Evolutionary conservation across 805 yeast genomes (phyloP).

Genomic region (Ogataea pignaliae): DNA sequence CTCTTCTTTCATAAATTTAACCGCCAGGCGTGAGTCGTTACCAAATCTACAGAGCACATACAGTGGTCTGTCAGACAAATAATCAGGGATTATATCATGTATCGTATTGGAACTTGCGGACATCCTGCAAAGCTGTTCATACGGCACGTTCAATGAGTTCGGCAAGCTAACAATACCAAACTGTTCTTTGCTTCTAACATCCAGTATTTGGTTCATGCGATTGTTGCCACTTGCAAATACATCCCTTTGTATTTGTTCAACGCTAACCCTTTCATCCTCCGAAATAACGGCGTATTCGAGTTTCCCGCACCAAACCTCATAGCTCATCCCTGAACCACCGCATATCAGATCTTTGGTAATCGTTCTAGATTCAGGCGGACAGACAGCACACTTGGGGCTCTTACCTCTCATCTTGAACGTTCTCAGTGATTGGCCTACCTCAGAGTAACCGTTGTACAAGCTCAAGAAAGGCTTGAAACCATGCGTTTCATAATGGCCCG

Average conservation of each 20-base stretch:
- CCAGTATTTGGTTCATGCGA: constrained; percentile 41
- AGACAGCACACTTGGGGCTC: constrained; percentile 55
- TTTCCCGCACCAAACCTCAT: constrained; percentile 72
- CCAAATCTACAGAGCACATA: constrained; percentile 82
- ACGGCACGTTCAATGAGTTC: constrained; percentile 58
- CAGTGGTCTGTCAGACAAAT: constrained; percentile 23
- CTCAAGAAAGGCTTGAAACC: constrained; percentile 66
- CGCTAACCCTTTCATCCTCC: constrained; percentile 43
- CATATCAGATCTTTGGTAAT: constrained; percentile 44
- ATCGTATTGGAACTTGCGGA: neutral
- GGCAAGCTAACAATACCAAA: constrained; percentile 62
- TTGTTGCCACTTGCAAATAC: constrained; percentile 9
- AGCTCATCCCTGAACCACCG: constrained; percentile 43
- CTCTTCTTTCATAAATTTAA: constrained; percentile 46
- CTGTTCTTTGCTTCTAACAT: constrained; percentile 81
- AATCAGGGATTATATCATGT: constrained; percentile 7
- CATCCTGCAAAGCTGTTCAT: constrained; percentile 40
- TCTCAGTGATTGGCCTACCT: constrained; percentile 56
- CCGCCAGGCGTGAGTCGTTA: constrained; percentile 84
- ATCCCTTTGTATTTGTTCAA: constrained; percentile 28
- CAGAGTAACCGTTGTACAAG: constrained; percentile 58
- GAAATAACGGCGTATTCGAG: constrained; percentile 41
- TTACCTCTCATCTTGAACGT: constrained; percentile 76
- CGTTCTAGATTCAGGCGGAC: constrained; percentile 47
- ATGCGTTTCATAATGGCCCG: constrained; percentile 46